Evolutionary conservation across 75 land plant genomes (phyloP), one percentile per base, ranked within the genome.

Genomic region (Sequoiadendron giganteum): DNA sequence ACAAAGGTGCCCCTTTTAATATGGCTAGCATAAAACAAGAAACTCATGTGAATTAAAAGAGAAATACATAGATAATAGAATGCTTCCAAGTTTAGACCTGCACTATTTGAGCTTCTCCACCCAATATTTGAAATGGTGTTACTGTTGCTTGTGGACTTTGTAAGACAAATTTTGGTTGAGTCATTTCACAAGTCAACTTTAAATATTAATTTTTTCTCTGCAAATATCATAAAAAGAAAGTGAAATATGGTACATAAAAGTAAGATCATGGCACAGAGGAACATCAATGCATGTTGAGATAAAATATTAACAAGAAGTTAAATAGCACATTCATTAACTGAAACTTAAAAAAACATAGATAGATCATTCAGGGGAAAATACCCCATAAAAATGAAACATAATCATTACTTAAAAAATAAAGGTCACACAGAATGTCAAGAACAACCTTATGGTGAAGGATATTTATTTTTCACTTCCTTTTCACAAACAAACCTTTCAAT

Each of bases 31-130:
- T 21, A 45, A 79, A 36, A 21, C 68, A 32, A 45, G 77, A 9
- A 36, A 89, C 61, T 25, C n/a, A 76, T 11, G 28, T 45, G 2
- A 85, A 32, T 55, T 10, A 88, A 21, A 83, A 38, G 77, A 49
- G 21, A 38, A 43, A 58, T n/a, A 15, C 40, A 87, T 42, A 40
- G 32, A 19, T 6, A 21, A 52, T 5, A 79, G 18, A 81, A 36
- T 49, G 25, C 76, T 85, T 34, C 19, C 4, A 85, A 70, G 30
- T 65, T 48, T 25, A 48, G 79, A 96, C 98, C 98, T 96, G 97
- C 83, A 96, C 92, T 40, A 96, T 92, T 88, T 96, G 97, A 85
- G 97, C 94, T 88, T 96, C 98, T 79, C 95, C 95, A 85, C 98
- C 98, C 87, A 96, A 89, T 58, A 96, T 96, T 86, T 96, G 98